Conservation (phyloP, 2,329 filamentous ascomycete species). For the Blastomyces gilchristii region DNA sequence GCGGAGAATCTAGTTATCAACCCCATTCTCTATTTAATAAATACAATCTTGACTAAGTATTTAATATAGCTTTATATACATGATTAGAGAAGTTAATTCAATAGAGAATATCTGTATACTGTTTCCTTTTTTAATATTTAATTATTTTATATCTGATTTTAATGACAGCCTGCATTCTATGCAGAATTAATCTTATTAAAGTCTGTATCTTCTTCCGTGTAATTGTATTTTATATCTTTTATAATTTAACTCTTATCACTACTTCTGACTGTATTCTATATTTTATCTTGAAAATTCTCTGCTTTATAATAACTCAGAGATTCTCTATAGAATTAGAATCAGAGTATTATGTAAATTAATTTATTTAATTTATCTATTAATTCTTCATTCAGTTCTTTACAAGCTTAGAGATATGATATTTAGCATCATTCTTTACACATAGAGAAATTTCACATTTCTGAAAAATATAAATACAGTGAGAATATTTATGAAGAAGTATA, state of each 20-base stretch:
- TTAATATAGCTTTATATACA: not conserved
- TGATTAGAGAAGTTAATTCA: not conserved
- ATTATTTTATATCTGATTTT: not conserved
- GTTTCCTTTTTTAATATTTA: not conserved
- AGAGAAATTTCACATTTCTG: not conserved
- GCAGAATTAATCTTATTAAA: not conserved
- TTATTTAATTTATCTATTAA: not conserved
- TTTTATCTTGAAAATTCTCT: not conserved
- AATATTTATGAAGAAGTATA: not conserved
- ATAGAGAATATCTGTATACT: not conserved
- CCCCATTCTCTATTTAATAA: not conserved
- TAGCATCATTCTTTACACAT: not conserved
- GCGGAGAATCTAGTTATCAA: not conserved
- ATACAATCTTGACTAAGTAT: not conserved
- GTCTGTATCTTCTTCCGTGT: not conserved
- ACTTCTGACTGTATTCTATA: not conserved
- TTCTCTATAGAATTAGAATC: not conserved
- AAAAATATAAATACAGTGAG: not conserved
- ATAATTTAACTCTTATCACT: not conserved
- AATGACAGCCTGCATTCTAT: not conserved
- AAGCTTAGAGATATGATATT: not conserved
- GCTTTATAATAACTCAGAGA: not conserved
- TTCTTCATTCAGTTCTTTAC: not conserved
- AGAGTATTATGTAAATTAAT: not conserved
- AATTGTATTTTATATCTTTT: not conserved